Conservation (phyloP, 345 rosid species). For the Cardamine chenopodiifolia region DNA sequence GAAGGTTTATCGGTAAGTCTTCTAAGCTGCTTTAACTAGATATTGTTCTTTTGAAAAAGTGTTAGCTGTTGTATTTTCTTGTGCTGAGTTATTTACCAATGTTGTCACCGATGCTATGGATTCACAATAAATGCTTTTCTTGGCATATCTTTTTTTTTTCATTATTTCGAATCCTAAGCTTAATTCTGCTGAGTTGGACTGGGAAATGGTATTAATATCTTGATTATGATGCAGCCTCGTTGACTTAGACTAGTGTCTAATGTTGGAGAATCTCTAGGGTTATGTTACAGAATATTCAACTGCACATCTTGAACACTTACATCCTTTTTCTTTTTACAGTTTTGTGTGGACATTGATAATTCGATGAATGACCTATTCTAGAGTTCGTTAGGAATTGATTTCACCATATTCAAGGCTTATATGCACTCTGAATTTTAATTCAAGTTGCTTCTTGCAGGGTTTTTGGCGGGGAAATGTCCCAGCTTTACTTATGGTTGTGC, state of each 20-base stretch:
- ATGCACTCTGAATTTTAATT: no score
- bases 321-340: neutral
- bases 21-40: neutral
- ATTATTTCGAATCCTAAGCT: neutral
- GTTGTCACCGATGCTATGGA: neutral
- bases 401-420: neutral
- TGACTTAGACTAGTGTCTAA: neutral
- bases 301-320: neutral
- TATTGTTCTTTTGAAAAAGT: neutral
- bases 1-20: neutral
- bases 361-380: neutral
- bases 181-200: neutral
- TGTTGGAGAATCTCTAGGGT: neutral
- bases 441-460: constrained; percentile 13
- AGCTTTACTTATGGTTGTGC: constrained; percentile 23
- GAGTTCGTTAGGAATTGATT: neutral
- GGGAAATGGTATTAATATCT: neutral
- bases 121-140: neutral
- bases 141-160: neutral
- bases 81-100: neutral
- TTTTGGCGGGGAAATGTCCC: constrained; percentile 25
- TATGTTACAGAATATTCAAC: neutral
- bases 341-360: neutral
- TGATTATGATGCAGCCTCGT: no score
- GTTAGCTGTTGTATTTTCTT: neutral